Conservation (phyloP, 2,329 filamentous ascomycete genomes). For the Zasmidium angulare region DNA sequence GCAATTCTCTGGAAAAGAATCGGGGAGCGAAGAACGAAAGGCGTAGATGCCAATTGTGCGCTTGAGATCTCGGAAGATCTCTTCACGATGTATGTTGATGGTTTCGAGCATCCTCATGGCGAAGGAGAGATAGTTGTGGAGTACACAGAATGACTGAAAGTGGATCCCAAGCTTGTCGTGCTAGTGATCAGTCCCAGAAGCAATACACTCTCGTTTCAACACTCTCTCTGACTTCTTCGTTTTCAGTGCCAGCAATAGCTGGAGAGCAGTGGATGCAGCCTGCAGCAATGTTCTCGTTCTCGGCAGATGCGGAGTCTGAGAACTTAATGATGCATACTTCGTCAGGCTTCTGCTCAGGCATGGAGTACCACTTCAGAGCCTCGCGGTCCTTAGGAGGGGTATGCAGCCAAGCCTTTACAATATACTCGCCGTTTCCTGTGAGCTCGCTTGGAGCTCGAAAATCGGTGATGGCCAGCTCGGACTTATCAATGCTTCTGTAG, state of each 20-base stretch:
- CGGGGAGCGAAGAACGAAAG: not conserved
- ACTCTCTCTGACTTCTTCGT: conserved; percentile 16
- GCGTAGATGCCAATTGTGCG: conserved; percentile 9
- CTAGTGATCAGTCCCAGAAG: conserved; percentile 16
- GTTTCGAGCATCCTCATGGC: conserved; percentile 10
- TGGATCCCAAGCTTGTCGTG: not conserved
- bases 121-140: conserved; percentile 11
- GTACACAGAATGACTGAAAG: conserved; percentile 2
- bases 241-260: conserved; percentile 11
- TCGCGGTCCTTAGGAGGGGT: conserved; percentile 15
- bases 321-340: conserved; percentile 23
- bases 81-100: conserved; percentile 6
- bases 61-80: conserved; percentile 11
- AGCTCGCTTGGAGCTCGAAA: conserved; percentile 17
- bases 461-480: conserved; percentile 16
- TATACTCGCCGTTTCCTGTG: conserved; percentile 15
- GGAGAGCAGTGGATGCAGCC: conserved; percentile 19
- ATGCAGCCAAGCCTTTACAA: conserved; percentile 13
- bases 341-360: conserved; percentile 19
- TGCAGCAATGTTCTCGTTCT: conserved; percentile 10
- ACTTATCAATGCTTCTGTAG: conserved; percentile 13
- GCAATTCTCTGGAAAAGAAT: conserved; percentile 10
- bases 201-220: conserved; percentile 17
- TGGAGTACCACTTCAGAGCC: conserved; percentile 19
- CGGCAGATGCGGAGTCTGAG: conserved; percentile 13